Evolutionary conservation across 257 asterid genomes (phyloP), one percentile per base, ranked within the genome.

Genomic region (Paraleonurus japonicus): DNA sequence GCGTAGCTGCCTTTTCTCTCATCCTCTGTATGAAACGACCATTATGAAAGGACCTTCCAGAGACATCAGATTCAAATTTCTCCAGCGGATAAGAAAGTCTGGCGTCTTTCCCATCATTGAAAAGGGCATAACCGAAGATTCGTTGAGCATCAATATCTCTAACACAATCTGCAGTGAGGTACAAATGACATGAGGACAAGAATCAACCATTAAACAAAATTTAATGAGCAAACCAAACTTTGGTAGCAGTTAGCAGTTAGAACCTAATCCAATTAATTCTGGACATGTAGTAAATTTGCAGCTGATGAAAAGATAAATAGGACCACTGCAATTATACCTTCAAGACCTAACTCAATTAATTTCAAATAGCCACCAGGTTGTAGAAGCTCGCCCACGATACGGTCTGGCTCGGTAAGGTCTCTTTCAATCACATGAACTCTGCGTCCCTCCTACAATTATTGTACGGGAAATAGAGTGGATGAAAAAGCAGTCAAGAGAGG

Each of bases 331-430:
- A 35, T 12, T 59, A 50, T 69, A 87, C 96, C 97, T 83, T 89
- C 86, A 27, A 87, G 88, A n/a, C 91, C 97, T 41, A 91, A 81
- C 81, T 91, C 97, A 28, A 89, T 71, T 61, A 91, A 79, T 75
- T 89, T 89, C 72, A 89, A 63, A 62, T 89, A 91, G 13, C 97
- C 97, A 8, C 95, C 95, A 5, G 97, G 97, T 69, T 91, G 96
- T 69, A 91, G 76, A 66, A 89, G 92, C 72, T 89, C 97, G 2
- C 97, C 97, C 1, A 87, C 95, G 2, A 89, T 89, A 27, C 97
- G 92, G 76, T 91, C 92, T 24, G 88, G 97, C 81, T 89, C 96
- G 0, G 79, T 81, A 72, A 91, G 70, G 86, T 91, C 96, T 70
- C 97, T 85, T 75, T 91, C 96, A 13, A 91, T 87, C 79, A 89